Percentiles rank a stretch among this genome's conserved stretches.
Conservation (phyloP, 306 rosid genomes). For the Vigna hirtella region DNA sequence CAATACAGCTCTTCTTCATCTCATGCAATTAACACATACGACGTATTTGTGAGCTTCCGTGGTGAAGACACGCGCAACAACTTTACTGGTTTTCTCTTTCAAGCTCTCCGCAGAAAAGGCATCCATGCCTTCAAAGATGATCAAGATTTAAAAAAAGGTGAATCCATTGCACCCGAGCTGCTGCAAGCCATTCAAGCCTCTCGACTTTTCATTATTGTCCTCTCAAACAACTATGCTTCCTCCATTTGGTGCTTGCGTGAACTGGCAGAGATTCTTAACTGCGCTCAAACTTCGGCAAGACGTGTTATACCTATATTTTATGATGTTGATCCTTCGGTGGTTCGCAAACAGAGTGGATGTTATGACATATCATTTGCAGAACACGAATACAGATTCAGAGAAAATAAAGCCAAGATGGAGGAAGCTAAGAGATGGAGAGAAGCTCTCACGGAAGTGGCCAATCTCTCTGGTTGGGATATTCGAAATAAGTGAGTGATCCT, state of each 20-base stretch:
- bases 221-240: neutral
- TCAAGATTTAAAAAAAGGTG: neutral
- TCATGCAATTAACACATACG: neutral
- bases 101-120: neutral
- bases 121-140: neutral
- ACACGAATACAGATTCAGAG: neutral
- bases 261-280: neutral
- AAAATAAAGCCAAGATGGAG: neutral
- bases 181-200: neutral
- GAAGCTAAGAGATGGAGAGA: neutral
- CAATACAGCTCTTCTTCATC: too few relatives aligned
- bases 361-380: neutral
- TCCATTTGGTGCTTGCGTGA: conserved; percentile 3
- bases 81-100: neutral
- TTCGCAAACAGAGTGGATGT: neutral
- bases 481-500: neutral
- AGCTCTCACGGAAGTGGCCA: neutral
- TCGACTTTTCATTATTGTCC: neutral
- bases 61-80: neutral
- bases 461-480: neutral
- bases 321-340: neutral
- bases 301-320: neutral
- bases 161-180: neutral
- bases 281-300: neutral
- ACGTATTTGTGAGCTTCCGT: neutral